Conservation (phyloP, 1,284 basidiomycete species). For the Trametes pubescens region DNA sequence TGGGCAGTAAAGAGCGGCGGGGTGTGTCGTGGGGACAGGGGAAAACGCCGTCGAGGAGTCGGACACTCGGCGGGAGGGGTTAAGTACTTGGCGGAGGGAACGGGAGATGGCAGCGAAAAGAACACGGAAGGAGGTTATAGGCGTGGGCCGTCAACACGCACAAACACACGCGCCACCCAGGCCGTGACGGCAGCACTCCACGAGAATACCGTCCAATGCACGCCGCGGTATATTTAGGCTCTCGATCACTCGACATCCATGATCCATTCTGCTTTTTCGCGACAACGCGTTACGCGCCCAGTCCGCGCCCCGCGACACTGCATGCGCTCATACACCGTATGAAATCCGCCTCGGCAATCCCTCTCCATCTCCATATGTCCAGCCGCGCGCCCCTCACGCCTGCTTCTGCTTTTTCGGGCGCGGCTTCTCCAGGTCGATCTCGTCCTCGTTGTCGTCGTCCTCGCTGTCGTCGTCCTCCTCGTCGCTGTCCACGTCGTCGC, state of each 20-base stretch:
- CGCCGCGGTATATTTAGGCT: constrained; percentile 28
- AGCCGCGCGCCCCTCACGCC: constrained; percentile 49
- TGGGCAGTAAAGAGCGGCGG: constrained; percentile 35
- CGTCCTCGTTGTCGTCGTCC: constrained; percentile 74
- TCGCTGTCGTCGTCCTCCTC: constrained; percentile 70
- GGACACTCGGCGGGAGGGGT: constrained; percentile 16
- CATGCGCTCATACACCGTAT: constrained; percentile 17
- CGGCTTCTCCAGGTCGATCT: constrained; percentile 86
- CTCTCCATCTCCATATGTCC: constrained; percentile 4
- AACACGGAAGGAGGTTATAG: neutral
- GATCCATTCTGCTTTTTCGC: constrained; percentile 15
- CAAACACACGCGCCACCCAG: constrained; percentile 26
- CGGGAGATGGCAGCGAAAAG: neutral
- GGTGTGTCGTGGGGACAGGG: constrained; percentile 9
- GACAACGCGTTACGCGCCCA: constrained; percentile 1
- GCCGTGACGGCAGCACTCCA: constrained; percentile 18
- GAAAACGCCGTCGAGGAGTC: constrained; percentile 26
- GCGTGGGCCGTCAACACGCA: constrained; percentile 10
- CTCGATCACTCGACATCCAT: constrained; percentile 17
- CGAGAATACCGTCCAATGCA: constrained; percentile 32
- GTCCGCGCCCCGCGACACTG: constrained; percentile 4
- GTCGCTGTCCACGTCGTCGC: constrained; percentile 67
- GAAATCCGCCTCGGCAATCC: constrained; percentile 12
- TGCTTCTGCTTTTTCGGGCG: constrained; percentile 72
- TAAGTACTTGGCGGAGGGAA: constrained; percentile 6